Evolutionary conservation across 495 filamentous ascomycete species (phyloP).

Genomic region (Aspergillus ostianus): DNA sequence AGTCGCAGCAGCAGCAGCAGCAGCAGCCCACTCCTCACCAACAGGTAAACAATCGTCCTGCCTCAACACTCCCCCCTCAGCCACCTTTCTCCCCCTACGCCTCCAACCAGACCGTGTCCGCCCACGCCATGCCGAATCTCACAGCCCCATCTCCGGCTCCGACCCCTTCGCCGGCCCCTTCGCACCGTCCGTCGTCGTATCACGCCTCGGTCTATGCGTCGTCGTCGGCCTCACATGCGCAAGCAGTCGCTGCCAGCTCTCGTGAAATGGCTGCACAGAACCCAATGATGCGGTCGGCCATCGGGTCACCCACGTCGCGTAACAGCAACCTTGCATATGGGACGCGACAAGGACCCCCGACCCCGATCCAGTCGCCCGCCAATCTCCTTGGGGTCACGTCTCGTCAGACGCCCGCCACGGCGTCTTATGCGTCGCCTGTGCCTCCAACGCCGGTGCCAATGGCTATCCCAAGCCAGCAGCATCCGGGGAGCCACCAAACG

Average conservation of each 20-base stretch:
- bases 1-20: slow-evolving; percentile 25
- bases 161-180: slow-evolving; percentile 37
- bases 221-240: slow-evolving; percentile 28
- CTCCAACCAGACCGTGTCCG: slow-evolving; percentile 26
- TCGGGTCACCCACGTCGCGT: slow-evolving; percentile 36
- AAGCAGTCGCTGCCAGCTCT: slow-evolving; percentile 22
- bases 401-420: slow-evolving; percentile 28
- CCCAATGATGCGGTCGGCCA: slow-evolving; percentile 29
- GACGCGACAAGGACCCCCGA: slow-evolving; percentile 34
- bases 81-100: slow-evolving; percentile 33
- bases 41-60: slow-evolving; percentile 24
- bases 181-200: slow-evolving; percentile 36
- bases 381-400: slow-evolving; percentile 31
- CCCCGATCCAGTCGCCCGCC: slow-evolving; percentile 34
- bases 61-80: slow-evolving; percentile 26
- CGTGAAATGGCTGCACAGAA: slow-evolving; percentile 34
- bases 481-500: slow-evolving; percentile 23
- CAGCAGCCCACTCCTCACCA: slow-evolving; percentile 25
- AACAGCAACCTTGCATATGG: slow-evolving; percentile 31
- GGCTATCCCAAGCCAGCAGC: slow-evolving; percentile 24
- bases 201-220: slow-evolving; percentile 31
- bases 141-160: slow-evolving; percentile 39
- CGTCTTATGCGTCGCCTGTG: slow-evolving; percentile 28
- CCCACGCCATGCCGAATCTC: slow-evolving; percentile 26
- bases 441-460: slow-evolving; percentile 26